phyloP scores from a whole-genome alignment of 257 asterid species.

The Solanum sejunctum region DNA sequence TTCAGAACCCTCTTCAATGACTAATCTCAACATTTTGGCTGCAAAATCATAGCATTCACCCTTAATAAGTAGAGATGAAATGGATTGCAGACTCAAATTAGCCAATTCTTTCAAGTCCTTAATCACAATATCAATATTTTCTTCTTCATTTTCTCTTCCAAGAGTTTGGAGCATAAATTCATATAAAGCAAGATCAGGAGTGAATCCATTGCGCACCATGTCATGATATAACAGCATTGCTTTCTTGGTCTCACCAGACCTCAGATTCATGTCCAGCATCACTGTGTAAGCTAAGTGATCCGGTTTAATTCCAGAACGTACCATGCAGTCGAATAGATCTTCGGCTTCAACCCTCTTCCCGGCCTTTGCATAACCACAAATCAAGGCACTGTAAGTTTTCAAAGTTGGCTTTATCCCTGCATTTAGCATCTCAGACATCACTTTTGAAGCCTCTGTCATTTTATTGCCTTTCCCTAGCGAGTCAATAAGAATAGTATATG shows the following conservation, averaged over 20 bases:
- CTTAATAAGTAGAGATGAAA: constrained; percentile 60
- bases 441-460: constrained; percentile 66
- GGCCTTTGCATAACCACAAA: constrained; percentile 85
- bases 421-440: constrained; percentile 89
- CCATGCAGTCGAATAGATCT: constrained; percentile 66
- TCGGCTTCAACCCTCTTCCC: constrained; percentile 69
- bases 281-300: constrained; percentile 78
- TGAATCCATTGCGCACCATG: constrained; percentile 59
- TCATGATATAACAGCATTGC: constrained; percentile 50
- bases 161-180: constrained; percentile 49
- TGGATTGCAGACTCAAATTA: constrained; percentile 45
- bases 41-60: constrained; percentile 75
- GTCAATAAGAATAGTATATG: constrained; percentile 86
- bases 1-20: constrained; percentile 40
- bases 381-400: constrained; percentile 84
- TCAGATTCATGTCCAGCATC: constrained; percentile 66
- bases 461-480: constrained; percentile 78
- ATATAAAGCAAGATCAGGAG: constrained; percentile 50
- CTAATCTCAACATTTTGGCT: constrained; percentile 51
- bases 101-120: constrained; percentile 57
- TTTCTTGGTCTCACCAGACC: constrained; percentile 54
- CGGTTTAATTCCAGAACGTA: constrained; percentile 71
- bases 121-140: constrained; percentile 37
- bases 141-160: constrained; percentile 39
- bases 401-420: constrained; percentile 61